Evolutionary conservation across 169 alveolate genomes (phyloP).

Genomic region (Eimeria maxima): DNA sequence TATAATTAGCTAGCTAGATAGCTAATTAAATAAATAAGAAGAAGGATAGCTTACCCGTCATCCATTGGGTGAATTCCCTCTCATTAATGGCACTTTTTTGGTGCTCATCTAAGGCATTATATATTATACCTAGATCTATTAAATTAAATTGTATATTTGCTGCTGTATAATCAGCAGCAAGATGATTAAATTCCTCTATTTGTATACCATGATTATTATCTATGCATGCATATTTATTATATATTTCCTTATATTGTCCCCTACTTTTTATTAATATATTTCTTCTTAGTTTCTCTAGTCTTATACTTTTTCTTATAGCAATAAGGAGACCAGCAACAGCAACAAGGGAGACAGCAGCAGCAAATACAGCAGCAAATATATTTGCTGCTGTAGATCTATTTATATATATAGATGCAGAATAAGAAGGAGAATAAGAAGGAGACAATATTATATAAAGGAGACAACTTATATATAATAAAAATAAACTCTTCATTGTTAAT

Average conservation of each 20-base stretch:
- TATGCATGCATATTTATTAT: slow-evolving; percentile 93
- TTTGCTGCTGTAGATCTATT: neutral
- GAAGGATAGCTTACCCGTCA: slow-evolving; percentile 87
- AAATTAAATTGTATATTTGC: slow-evolving; percentile 94
- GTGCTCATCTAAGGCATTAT: slow-evolving; percentile 94
- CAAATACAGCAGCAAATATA: slow-evolving; percentile 85
- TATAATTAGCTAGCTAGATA: neutral
- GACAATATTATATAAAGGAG: slow-evolving; percentile 69
- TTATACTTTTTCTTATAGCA: slow-evolving; percentile 92
- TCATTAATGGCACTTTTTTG: slow-evolving; percentile 95
- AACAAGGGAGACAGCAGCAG: slow-evolving; percentile 88
- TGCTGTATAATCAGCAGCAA: slow-evolving; percentile 94
- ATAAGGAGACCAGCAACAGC: slow-evolving; percentile 92
- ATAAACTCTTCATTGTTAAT: slow-evolving; percentile 92
- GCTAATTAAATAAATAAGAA: neutral
- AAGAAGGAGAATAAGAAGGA: too few species aligned
- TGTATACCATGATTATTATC: slow-evolving; percentile 96
- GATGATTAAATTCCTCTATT: slow-evolving; percentile 94
- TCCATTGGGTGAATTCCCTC: slow-evolving; percentile 94
- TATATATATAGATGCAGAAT: too few species aligned
- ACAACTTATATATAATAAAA: slow-evolving; percentile 92
- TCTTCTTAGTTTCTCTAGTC: slow-evolving; percentile 93
- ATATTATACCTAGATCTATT: slow-evolving; percentile 92
- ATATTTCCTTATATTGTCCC: slow-evolving; percentile 93
- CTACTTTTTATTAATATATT: slow-evolving; percentile 89